Evolutionary conservation across 495 filamentous ascomycete species (phyloP).

Genomic region (Letharia lupina): DNA sequence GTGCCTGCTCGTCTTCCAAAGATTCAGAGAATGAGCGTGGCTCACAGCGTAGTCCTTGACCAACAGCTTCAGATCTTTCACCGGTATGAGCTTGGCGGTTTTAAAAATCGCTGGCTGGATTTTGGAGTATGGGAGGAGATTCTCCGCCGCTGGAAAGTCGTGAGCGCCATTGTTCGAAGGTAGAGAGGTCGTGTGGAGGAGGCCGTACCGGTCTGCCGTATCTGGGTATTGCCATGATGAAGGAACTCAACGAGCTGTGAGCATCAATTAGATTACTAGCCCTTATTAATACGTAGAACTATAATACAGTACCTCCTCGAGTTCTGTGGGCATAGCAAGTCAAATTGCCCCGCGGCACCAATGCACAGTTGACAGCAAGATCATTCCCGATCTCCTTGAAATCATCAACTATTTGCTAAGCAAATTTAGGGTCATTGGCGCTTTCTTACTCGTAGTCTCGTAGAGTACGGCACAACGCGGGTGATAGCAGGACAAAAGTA

Average conservation of each 20-base stretch:
- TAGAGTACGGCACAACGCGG: no score
- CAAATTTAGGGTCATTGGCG: no score
- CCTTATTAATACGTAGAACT: constrained; percentile 3
- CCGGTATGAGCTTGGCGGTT: constrained; percentile 61
- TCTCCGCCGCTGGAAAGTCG: constrained; percentile 56
- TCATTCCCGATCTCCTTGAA: no score
- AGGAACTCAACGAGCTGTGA: constrained; percentile 82
- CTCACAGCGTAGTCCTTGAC: constrained; percentile 70
- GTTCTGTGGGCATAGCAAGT: constrained; percentile 62
- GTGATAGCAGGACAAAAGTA: no score
- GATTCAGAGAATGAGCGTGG: background rate
- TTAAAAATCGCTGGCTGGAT: constrained; percentile 78
- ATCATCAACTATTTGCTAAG: no score
- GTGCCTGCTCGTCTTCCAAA: background rate
- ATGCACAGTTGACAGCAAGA: no score
- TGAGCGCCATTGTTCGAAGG: constrained; percentile 23
- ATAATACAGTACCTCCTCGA: constrained; percentile 58
- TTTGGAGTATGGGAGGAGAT: constrained; percentile 75
- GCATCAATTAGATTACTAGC: constrained; percentile 5
- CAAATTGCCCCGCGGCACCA: background rate
- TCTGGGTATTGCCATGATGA: constrained; percentile 77
- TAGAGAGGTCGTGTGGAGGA: constrained; percentile 1
- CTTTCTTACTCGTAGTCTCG: no score
- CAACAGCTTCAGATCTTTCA: constrained; percentile 85
- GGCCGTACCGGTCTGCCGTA: constrained; percentile 59